Evolutionary conservation across 345 rosid genomes (phyloP), one percentile per base, ranked within the genome.

Genomic region (Eutrema heterophyllum): DNA sequence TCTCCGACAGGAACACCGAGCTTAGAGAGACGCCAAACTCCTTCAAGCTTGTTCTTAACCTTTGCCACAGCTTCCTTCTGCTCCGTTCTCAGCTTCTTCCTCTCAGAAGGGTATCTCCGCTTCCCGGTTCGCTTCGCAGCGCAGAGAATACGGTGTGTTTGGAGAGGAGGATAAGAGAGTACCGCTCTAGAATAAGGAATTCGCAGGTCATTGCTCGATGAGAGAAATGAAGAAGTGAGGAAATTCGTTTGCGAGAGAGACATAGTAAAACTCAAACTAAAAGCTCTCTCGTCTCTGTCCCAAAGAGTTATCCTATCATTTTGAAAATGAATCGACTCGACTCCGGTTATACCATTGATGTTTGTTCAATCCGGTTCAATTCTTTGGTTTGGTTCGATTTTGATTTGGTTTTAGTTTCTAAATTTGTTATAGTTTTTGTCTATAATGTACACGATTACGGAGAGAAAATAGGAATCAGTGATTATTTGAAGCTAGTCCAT

Each of bases 41-140:
- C 98, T 13, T 84, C 83, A 64, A 94, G 85, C 77, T 88, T 94
- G 88, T 89, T 51, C 62, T 82, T 60, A 70, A 86, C 86, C 4
- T 74, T 78, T 6, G 77, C 56, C 15, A 77, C 76, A 51, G 86
- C 78, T 70, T 85, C 84, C 46, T 87, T 85, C 69, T 80, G 93
- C 83, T 77, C 83, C 70, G 78, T 64, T 15, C 80, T 88, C 53
- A 94, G 85, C 84, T 88, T 91, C 83, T 80, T 94, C 84, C 93
- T 91, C 88, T 94, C 98, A 0, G 98, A 94, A 10, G 98, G 98
- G 74, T 94, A 94, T 72, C 97, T 80, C 74, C 79, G 86, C 65
- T 86, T 91, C 21, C 96, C 97, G n/a, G 95, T 84, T 75, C 98
- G 83, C 79, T 87, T 91, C 9, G 90, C 75, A 74, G 85, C 85